Conservation (phyloP, 1,284 basidiomycete genomes). For the Schizophyllum commune region DNA sequence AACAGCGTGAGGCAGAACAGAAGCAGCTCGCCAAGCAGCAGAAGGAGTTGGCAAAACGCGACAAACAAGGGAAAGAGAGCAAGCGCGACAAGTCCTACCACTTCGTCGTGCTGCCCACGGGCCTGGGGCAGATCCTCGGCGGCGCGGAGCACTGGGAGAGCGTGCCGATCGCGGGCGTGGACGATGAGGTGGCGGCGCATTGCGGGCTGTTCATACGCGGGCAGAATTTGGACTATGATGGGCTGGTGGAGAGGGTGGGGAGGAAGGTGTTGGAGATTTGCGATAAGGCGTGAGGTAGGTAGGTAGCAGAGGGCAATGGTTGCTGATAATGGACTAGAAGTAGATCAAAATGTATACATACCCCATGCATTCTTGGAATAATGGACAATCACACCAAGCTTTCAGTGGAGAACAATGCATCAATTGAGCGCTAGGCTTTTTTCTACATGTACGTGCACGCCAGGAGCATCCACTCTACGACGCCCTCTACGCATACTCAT, state of each 20-base stretch:
- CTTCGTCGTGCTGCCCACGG: constrained; percentile 43
- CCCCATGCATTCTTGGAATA: no score
- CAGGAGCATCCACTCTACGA: no score
- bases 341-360: no score
- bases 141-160: constrained; percentile 41
- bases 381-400: no score
- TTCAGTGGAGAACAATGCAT: no score
- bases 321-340: no score
- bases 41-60: constrained; percentile 12
- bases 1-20: no score
- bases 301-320: no score
- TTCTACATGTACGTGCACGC: no score
- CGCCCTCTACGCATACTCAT: no score
- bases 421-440: no score
- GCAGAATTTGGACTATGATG: constrained; percentile 43
- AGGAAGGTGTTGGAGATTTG: constrained; percentile 36
- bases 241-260: constrained; percentile 37
- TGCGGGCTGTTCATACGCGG: constrained; percentile 43
- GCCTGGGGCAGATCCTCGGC: constrained; percentile 30
- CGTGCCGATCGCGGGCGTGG: constrained; percentile 37
- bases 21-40: constrained; percentile 3
- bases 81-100: constrained; percentile 32
- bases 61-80: constrained; percentile 18
- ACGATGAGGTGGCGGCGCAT: constrained; percentile 49
- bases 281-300: constrained; percentile 7